Percentiles rank a stretch among this genome's conserved stretches.
Evolutionary conservation across 2,329 filamentous ascomycete species (phyloP).

Genomic region (Alternaria panax): DNA sequence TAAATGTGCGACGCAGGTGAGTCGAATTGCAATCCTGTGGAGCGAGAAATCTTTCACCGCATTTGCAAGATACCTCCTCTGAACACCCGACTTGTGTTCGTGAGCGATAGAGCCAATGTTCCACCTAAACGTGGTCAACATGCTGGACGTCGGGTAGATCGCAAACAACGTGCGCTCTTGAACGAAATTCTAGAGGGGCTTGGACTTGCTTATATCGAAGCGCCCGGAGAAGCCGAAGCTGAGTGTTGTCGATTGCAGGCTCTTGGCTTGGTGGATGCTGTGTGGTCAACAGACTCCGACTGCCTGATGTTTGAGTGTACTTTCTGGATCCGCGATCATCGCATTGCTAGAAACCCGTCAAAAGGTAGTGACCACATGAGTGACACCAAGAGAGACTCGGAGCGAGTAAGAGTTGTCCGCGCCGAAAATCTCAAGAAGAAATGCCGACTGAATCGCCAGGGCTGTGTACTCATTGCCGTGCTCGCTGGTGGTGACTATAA

Average conservation of each 20-base stretch:
- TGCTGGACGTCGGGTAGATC: constrained; percentile 44
- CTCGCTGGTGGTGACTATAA: too few species aligned
- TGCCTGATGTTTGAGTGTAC: constrained; percentile 11
- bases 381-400: too few species aligned
- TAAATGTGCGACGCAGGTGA: too few species aligned
- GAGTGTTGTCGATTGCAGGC: constrained; percentile 56
- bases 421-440: too few species aligned
- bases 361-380: background rate
- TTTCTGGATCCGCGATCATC: constrained; percentile 17
- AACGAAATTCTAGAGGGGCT: constrained; percentile 33
- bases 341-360: too few species aligned
- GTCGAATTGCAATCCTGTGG: constrained; percentile 44
- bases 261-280: constrained; percentile 56
- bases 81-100: constrained; percentile 60
- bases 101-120: constrained; percentile 61
- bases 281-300: constrained; percentile 58
- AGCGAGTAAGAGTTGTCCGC: too few species aligned
- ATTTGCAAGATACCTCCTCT: constrained; percentile 56
- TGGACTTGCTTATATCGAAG: constrained; percentile 52
- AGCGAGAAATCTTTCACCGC: constrained; percentile 51
- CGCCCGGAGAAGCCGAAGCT: constrained; percentile 57
- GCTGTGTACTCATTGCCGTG: too few species aligned
- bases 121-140: constrained; percentile 44
- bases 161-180: background rate
- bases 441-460: too few species aligned